These are phyloP conservation scores for Caloboletus firmus DNA, from an alignment of 1,284 basidiomycete species.

Conservation along the genomic window DNA sequence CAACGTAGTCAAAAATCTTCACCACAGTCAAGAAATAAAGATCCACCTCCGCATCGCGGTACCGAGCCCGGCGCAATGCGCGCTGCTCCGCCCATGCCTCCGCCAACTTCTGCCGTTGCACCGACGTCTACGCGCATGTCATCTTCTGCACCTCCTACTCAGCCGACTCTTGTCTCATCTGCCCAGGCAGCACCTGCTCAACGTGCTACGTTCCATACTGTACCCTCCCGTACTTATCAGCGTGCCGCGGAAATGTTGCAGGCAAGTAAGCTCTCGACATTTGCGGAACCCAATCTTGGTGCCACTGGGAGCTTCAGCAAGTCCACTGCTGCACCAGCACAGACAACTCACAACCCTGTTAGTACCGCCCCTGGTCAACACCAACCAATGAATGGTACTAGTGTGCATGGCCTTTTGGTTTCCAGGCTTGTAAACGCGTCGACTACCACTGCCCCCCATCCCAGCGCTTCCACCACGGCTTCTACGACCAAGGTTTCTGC, in stretches of 20 bases:
- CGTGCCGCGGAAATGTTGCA: slow-evolving; percentile 25
- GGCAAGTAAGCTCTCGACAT: slow-evolving; percentile 19
- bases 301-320: slow-evolving; percentile 11
- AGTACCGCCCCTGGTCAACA: slow-evolving; percentile 5
- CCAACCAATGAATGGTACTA: slow-evolving; percentile 10
- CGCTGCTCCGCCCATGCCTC: slow-evolving; percentile 22
- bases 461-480: slow-evolving; percentile 1
- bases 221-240: slow-evolving; percentile 24
- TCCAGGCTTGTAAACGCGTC: slow-evolving; percentile 11
- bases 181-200: slow-evolving; percentile 13
- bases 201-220: slow-evolving; percentile 18
- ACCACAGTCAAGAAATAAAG: slow-evolving; percentile 26
- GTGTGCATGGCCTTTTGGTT: slow-evolving; percentile 6
- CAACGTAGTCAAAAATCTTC: slow-evolving; percentile 19
- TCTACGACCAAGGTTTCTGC: slow-evolving; percentile 8
- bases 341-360: slow-evolving; percentile 7
- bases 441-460: background rate
- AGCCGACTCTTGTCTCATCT: slow-evolving; percentile 13
- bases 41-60: slow-evolving; percentile 15
- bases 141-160: slow-evolving; percentile 25
- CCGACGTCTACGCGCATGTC: slow-evolving; percentile 19
- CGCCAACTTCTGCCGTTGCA: slow-evolving; percentile 8
- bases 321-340: slow-evolving; percentile 2
- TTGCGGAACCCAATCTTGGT: background rate
- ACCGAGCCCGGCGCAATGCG: slow-evolving; percentile 7